Evolutionary conservation across 495 filamentous ascomycete species (phyloP).

Genomic region (Choiromyces venosus): DNA sequence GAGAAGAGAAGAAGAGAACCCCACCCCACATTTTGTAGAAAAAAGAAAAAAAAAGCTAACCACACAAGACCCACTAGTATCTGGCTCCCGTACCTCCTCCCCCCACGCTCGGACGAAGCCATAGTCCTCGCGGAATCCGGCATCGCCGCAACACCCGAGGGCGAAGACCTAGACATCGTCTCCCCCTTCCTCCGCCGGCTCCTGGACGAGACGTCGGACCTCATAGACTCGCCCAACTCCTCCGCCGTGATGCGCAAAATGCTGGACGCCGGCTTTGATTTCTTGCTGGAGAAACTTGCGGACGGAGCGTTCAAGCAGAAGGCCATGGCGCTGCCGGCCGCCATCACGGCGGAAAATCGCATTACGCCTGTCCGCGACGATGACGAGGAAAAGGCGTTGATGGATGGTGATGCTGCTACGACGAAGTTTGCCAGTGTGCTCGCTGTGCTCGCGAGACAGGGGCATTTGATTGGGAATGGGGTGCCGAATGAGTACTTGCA

Average conservation of each 20-base stretch:
- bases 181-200: conserved; percentile 67
- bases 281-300: conserved; percentile 73
- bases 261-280: conserved; percentile 79
- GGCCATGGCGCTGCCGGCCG: conserved; percentile 45
- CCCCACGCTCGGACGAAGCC: conserved; percentile 67
- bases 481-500: conserved; percentile 81
- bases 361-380: background rate
- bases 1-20: no score
- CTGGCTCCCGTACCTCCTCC: conserved; percentile 84
- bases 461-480: conserved; percentile 81
- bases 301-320: conserved; percentile 68
- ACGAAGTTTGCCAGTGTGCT: conserved; percentile 85
- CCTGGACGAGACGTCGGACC: conserved; percentile 91
- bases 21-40: background rate
- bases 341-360: conserved; percentile 42
- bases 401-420: conserved; percentile 43
- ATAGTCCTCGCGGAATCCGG: conserved; percentile 78
- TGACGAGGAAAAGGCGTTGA: conserved; percentile 5
- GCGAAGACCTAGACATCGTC: conserved; percentile 40
- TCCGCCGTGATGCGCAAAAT: conserved; percentile 73
- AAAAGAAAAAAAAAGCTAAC: conserved; percentile 24
- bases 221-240: conserved; percentile 90
- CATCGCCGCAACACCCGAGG: conserved; percentile 45
- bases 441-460: conserved; percentile 78
- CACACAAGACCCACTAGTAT: conserved; percentile 43